Base-by-base conservation (phyloP, 2,329 filamentous ascomycete species). In the Hypoxylon sp. region DNA sequence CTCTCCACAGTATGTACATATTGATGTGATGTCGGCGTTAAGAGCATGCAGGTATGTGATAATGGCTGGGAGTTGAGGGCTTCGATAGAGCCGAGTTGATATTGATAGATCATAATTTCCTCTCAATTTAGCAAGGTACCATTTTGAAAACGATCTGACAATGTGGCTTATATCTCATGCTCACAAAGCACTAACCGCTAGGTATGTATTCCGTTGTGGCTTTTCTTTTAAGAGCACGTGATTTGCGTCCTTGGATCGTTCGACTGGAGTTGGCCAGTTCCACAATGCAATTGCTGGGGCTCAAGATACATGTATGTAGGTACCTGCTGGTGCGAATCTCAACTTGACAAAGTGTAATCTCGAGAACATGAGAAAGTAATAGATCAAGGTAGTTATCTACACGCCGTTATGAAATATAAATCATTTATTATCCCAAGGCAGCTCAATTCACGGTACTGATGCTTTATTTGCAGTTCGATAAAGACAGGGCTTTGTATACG, bases 1-100 rank as follows among this genome's bases (percentile, higher is more conserved):
- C 51, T 68, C 62, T 65, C 65, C 65, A 59, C 61, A 63, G 24
- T 49, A 58, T 14, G n/a, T n/a, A n/a, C n/a, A n/a, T n/a, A n/a
- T n/a, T n/a, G n/a, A n/a, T n/a, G n/a, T 45, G 51, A 61, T 36
- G 38, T 55, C 48, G 45, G 36, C 16, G 53, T 57, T 57, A 18
- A 40, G 61, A 40, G 48, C 22, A 56, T 68, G 65, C 65, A 68
- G 58, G 62, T 57, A 53, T 44, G 32, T 33, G 20, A 26, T 32
- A 53, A 33, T 40, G 44, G 22, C 14, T 42, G 9, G 24, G 8
- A 22, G 9, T 22, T 57, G 3, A 8, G 11, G 20, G 6, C 8
- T 5, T 8, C n/a, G n/a, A 12, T 30, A 20, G 3, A 42, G 16
- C 11, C 16, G 11, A 40, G 20, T 40, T 40, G 11, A 11, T 14